Percentiles rank a stretch among this genome's conserved stretches.
phyloP scores from a whole-genome alignment of 305 asterid species.

The Solanum hybrid region DNA sequence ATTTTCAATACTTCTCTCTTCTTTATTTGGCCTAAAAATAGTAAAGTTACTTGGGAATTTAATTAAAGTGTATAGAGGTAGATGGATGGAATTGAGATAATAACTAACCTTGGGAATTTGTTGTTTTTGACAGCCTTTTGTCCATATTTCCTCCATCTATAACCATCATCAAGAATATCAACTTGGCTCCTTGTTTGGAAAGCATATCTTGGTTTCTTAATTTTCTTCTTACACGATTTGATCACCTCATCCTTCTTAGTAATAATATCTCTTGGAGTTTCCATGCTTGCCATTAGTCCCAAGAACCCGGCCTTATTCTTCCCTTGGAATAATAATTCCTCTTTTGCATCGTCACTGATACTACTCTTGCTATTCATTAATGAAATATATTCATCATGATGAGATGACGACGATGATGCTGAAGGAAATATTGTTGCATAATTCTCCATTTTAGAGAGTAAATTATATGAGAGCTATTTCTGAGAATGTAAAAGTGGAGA shows the following conservation, averaged over 20 bases:
- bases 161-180: conserved; percentile 83
- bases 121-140: conserved; percentile 81
- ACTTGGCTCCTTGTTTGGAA: conserved; percentile 84
- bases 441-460: conserved; percentile 16
- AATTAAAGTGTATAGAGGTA: background rate
- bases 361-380: conserved; percentile 3
- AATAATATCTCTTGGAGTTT: background rate
- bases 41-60: background rate
- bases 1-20: background rate
- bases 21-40: background rate
- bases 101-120: conserved; percentile 64
- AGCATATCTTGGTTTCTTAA: conserved; percentile 44
- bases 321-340: conserved; percentile 1
- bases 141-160: conserved; percentile 87
- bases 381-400: conserved; percentile 8
- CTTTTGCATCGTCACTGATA: conserved; percentile 3
- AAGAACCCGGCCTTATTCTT: conserved; percentile 10
- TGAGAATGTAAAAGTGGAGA: background rate
- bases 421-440: conserved; percentile 13
- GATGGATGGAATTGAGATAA: background rate
- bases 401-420: background rate
- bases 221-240: conserved; percentile 26
- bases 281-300: conserved; percentile 25
- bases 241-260: conserved; percentile 11
- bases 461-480: background rate